Evolutionary conservation across 352 stramenopile genomes (phyloP).

Genomic region (Achlya hypogyna): DNA sequence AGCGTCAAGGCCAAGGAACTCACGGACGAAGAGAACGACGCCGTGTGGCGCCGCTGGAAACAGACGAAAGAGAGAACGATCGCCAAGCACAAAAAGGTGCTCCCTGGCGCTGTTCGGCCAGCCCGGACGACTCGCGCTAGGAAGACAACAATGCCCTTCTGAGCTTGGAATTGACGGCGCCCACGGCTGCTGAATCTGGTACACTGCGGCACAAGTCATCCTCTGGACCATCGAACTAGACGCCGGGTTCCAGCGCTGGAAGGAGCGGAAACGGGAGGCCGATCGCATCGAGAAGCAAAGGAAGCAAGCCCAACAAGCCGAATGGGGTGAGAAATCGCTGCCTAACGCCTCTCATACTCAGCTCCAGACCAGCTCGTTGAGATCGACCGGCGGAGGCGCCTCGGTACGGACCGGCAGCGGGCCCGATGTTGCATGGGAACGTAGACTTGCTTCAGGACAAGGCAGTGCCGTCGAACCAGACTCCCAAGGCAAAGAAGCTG

Average conservation of each 20-base stretch:
- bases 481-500: neutral
- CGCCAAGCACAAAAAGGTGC: neutral
- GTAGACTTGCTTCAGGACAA: neutral
- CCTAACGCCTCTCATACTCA: neutral
- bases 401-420: too few relatives aligned
- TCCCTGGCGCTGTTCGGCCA: too few relatives aligned
- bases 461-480: neutral
- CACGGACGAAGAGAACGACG: constrained; percentile 12
- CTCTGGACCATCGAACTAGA: constrained; percentile 36
- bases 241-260: constrained; percentile 91
- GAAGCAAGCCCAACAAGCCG: neutral
- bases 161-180: neutral
- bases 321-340: constrained; percentile 5
- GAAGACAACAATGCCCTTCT: neutral
- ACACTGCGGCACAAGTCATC: neutral
- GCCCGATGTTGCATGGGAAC: too few relatives aligned
- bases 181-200: neutral
- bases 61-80: constrained; percentile 66
- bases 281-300: constrained; percentile 28
- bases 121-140: too few relatives aligned
- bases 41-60: constrained; percentile 68
- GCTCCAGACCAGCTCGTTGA: neutral
- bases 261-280: constrained; percentile 55
- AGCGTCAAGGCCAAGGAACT: constrained; percentile 72
- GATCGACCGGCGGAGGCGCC: too few relatives aligned